Percentiles rank a stretch among this genome's conserved stretches.
Evolutionary conservation across 768 basidiomycete genomes (phyloP).

Genomic region (Dioszegia aurantiaca): DNA sequence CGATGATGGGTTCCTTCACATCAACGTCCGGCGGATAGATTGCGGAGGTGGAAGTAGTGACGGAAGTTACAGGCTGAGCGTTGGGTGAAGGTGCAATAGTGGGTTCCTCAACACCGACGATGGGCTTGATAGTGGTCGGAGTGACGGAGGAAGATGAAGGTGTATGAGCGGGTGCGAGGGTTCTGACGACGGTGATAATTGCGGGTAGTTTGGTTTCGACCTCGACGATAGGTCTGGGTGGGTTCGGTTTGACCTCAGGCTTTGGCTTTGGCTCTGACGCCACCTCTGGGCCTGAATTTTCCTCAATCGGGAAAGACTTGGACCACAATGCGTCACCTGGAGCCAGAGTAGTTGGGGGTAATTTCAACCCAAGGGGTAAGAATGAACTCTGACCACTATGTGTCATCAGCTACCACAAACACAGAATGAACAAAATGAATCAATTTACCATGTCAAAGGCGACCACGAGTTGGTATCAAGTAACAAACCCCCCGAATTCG

Average conservation of each 20-base stretch:
- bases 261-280: not conserved
- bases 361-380: conserved; percentile 21
- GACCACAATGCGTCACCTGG: conserved; percentile 11
- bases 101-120: not conserved
- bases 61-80: too few relatives aligned
- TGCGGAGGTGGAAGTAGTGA: too few relatives aligned
- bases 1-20: too few relatives aligned
- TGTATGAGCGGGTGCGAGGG: too few relatives aligned
- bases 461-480: conserved; percentile 21
- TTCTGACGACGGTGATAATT: too few relatives aligned
- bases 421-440: not conserved
- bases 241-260: not conserved
- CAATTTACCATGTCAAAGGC: conserved; percentile 28
- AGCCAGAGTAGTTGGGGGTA: conserved; percentile 16
- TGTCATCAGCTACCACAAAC: conserved; percentile 9
- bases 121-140: not conserved
- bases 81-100: too few relatives aligned
- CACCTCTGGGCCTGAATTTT: not conserved
- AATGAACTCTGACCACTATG: conserved; percentile 15
- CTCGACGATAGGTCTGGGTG: too few relatives aligned
- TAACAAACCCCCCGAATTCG: conserved; percentile 21
- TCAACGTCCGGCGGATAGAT: too few relatives aligned
- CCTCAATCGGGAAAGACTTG: conserved; percentile 2
- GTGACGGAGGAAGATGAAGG: too few relatives aligned
- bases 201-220: too few relatives aligned